Evolutionary conservation across 1,139 yeast species (phyloP), one percentile per base, ranked within the genome.

Genomic region (Kluyveromyces sp.): DNA sequence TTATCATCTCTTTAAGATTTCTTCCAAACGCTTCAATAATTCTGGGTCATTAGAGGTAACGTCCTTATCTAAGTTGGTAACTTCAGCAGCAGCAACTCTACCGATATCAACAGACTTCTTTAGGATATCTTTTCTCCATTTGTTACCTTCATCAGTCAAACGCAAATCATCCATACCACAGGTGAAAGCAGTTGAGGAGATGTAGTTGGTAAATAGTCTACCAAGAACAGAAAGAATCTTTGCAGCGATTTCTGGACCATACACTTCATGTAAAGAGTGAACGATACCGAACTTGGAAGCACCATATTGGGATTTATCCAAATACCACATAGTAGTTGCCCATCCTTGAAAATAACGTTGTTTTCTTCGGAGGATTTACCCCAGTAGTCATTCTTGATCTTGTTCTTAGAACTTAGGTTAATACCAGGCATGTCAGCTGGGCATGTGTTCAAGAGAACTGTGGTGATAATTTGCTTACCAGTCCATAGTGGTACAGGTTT

Each of bases 91-190:
- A 33, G 97, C 97, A 56, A 77, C 76, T 66, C 94, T 78, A 61
- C 98, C 98, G 50, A 81, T 82, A 59, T 85, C 94, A 47, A 75
- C 77, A 26, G 95, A 82, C 54, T 81, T 80, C 55, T 77, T 72
- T 65, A 94, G 75, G 52, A 92, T 85, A 45, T 88, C 94, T 25
- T 71, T 71, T 74, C 99, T 81, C 95, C 95, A 83, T 50, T 73
- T 64, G 65, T 94, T 90, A 64, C 99, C 99, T 58, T 88, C 95
- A 4, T 69, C 79, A 27, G 97, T 92, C 57, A 94, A 77, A 65
- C 96, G 81, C 66, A 94, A 76, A 70, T 94, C 99, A 65, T 94
- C 99, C 98, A 94, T 94, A 77, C 99, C 98, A 81, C 99, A 94
- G 7, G 98, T 92, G 63, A 94, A 86, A 2, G 96, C 98, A 48